Conservation (phyloP, 805 yeast genomes). For the Vanderwaltozyma verrucispora region DNA sequence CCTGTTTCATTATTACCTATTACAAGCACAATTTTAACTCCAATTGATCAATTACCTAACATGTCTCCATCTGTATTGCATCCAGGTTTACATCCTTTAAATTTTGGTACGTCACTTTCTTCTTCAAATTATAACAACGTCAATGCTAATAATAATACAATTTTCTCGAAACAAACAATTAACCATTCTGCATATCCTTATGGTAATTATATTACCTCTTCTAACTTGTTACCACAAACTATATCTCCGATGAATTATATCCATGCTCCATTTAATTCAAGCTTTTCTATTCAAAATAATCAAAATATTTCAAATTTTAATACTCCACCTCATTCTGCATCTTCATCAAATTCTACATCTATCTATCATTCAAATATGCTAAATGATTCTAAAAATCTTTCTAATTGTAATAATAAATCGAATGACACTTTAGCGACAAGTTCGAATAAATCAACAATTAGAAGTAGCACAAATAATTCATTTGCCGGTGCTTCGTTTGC, state of each 20-base stretch:
- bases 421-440: no score
- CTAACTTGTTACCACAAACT: not conserved
- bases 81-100: not conserved
- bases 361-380: not conserved
- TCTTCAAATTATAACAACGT: not conserved
- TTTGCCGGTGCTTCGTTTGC: constrained; percentile 31
- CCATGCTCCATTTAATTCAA: not conserved
- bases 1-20: not conserved
- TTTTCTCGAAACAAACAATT: not conserved
- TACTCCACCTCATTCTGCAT: not conserved
- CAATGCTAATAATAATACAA: not conserved
- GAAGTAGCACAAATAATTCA: not conserved
- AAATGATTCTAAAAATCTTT: not conserved
- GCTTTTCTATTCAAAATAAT: not conserved
- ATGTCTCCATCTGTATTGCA: not conserved
- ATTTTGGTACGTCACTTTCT: not conserved
- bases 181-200: not conserved
- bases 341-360: not conserved
- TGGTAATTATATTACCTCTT: not conserved
- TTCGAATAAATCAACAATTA: not conserved
- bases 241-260: not conserved
- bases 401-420: no score
- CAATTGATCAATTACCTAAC: not conserved
- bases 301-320: not conserved
- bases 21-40: not conserved